Conservation (phyloP, 306 rosid species). For the Acacia confusa region DNA sequence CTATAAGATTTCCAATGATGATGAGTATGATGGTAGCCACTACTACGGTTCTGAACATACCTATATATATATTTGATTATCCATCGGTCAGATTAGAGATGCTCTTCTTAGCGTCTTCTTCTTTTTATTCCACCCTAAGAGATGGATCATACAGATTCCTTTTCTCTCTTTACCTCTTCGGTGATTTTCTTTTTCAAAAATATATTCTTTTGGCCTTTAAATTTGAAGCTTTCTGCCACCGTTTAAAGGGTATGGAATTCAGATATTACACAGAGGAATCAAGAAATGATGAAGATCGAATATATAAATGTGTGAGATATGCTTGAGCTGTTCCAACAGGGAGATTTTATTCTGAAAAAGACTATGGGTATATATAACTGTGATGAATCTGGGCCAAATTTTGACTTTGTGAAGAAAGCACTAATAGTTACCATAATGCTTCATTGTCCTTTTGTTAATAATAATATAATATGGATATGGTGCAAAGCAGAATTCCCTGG, state of each 20-base stretch:
- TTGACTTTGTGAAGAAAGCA: conserved; percentile 1
- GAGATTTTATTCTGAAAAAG: not conserved
- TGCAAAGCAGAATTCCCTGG: not conserved
- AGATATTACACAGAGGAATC: not conserved
- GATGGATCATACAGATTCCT: conserved; percentile 3
- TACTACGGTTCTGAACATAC: conserved; percentile 35
- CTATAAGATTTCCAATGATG: conserved; percentile 52
- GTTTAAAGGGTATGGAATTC: conserved; percentile 26
- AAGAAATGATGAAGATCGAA: not conserved
- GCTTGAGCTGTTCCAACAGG: conserved; percentile 1
- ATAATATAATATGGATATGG: not conserved
- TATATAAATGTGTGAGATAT: not conserved
- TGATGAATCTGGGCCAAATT: not conserved
- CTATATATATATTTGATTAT: conserved; percentile 21
- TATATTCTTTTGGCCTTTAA: conserved; percentile 20
- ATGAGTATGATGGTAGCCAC: conserved; percentile 41
- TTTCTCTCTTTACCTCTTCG: not conserved
- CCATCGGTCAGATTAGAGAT: conserved; percentile 38
- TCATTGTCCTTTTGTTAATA: not conserved
- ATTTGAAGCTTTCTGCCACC: conserved; percentile 20
- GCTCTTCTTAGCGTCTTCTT: conserved; percentile 15
- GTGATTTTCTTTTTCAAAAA: conserved; percentile 1
- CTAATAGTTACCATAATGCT: not conserved
- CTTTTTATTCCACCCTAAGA: not conserved
- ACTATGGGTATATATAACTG: not conserved